Evolutionary conservation across 208 protist species (phyloP), one percentile per base, ranked within the genome.

Genomic region (Strigomonas culicis): DNA sequence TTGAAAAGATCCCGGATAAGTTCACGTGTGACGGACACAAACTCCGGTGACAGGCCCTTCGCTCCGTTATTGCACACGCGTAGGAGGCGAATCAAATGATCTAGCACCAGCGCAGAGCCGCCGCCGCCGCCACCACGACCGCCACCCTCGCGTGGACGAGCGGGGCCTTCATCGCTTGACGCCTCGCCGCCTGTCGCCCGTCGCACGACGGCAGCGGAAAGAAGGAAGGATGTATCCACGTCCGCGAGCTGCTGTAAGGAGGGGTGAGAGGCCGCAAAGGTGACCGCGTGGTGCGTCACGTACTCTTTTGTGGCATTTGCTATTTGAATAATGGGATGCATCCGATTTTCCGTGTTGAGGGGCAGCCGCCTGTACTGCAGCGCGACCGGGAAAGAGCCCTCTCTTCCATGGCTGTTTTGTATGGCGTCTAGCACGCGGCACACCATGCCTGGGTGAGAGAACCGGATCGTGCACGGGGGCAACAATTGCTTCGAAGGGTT

Each of bases 31-130:
- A 44, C 39, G 1, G 39, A 44, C 8, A 44, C 39, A 15, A 44
- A 44, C 15, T 44, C 39, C 11, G 39, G 10, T 17, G 39, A 44
- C 39, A 6, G 1, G 13, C 39, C 15, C 39, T 2, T 15, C 39
- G 39, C 39, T 2, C 13, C 39, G 39, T 15, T 44, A 17, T 19
- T 44, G 1, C 8, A 44, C 8, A 15, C 4, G 4, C 50, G 28
- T 34, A 60, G 34, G 17, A 24, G 4, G 24, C 36, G 24, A 69
- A 22, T 31, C 36, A 52, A 28, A 56, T 61, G 21, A 27, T 41
- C 31, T 24, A 22, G 24, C 62, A 61, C n/a, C 15, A 41, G 15
- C 25, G 64, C 43, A 51, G n/a, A 24, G 15, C 21, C 25, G 46
- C 21, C 1, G 21, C 15, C 31, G 22, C 43, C 17, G 19, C 55